Evolutionary conservation across 2,329 filamentous ascomycete genomes (phyloP).

Genomic region (Teratosphaeria zuluensis): DNA sequence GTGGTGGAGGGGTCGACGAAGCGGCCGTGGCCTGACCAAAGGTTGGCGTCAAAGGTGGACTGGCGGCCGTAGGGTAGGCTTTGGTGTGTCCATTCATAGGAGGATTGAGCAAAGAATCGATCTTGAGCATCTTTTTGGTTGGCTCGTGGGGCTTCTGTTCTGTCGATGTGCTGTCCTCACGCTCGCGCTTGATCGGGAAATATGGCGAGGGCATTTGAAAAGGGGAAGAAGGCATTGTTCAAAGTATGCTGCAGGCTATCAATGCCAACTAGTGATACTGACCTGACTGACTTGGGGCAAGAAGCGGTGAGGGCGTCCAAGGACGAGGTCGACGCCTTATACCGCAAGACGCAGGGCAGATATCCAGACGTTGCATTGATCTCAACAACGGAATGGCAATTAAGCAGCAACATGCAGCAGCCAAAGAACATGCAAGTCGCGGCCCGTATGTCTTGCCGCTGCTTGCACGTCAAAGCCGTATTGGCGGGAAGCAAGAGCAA

Average conservation of each 20-base stretch:
- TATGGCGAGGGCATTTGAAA: constrained; percentile 13
- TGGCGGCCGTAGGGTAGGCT: constrained; percentile 10
- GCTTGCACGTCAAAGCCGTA: constrained; percentile 10
- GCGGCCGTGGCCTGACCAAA: constrained; percentile 15
- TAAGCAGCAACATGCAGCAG: constrained; percentile 9
- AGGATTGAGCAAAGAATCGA: constrained; percentile 33
- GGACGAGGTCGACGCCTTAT: constrained; percentile 16
- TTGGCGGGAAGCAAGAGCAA: constrained; percentile 6
- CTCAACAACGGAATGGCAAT: constrained; percentile 5
- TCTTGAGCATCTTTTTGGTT: constrained; percentile 28
- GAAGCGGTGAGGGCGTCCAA: constrained; percentile 13
- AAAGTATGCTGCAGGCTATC: background rate
- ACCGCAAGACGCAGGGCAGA: constrained; percentile 11
- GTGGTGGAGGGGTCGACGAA: constrained; percentile 13
- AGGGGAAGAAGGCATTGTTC: constrained; percentile 13
- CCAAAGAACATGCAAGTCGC: constrained; percentile 8
- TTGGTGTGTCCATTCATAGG: constrained; percentile 5
- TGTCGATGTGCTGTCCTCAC: constrained; percentile 9
- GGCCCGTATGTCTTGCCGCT: constrained; percentile 16
- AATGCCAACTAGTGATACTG: constrained; percentile 3
- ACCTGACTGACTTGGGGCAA: background rate
- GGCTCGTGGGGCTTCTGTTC: constrained; percentile 9
- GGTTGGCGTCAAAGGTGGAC: constrained; percentile 18
- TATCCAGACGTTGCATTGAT: constrained; percentile 9
- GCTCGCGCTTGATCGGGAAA: constrained; percentile 5